Evolutionary conservation across 257 asterid genomes (phyloP), one percentile per base, ranked within the genome.

Genomic region (Voacanga thouarsii): DNA sequence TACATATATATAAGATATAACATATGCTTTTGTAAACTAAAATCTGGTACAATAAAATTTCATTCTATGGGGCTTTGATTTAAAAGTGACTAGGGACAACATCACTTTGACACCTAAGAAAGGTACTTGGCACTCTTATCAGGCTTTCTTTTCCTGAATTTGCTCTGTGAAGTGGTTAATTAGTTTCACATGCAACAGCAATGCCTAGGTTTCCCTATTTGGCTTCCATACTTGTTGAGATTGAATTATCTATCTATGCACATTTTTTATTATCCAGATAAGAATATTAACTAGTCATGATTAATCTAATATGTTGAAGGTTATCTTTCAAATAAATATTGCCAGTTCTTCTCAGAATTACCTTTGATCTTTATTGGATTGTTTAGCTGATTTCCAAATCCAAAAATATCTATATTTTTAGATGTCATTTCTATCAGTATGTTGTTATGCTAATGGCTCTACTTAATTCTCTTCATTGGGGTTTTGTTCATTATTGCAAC

Each of bases 401-500:
- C 37, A 33, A 63, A 11, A 3, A 26, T 26, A 64, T n/a, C n/a
- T n/a, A n/a, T n/a, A n/a, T n/a, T n/a, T n/a, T n/a, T n/a, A n/a
- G n/a, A n/a, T n/a, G n/a, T n/a, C n/a, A n/a, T n/a, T n/a, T n/a
- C n/a, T n/a, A n/a, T n/a, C n/a, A n/a, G 33, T 19, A 44, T n/a
- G 4, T 41, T 59, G 30, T 51, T 30, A 49, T 75, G 67, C 15
- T 30, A 65, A 60, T 49, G 37, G 15, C 55, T 41, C 60, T 18
- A 21, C 8, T 26, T 24, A 19, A 12, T 10, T 81, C 26, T 69
- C 75, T 76, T 56, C 65, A 64, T 75, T 78, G 53, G 77, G 75
- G 26, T 72, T 75, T 0, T 75, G 39, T 85, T 53, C 76, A 80
- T 76, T 53, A 80, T 77, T 84, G 84, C 96, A 94, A 97, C 86